Conservation (phyloP, 2,329 filamentous ascomycete species). For the Calonectria hongkongensis region DNA sequence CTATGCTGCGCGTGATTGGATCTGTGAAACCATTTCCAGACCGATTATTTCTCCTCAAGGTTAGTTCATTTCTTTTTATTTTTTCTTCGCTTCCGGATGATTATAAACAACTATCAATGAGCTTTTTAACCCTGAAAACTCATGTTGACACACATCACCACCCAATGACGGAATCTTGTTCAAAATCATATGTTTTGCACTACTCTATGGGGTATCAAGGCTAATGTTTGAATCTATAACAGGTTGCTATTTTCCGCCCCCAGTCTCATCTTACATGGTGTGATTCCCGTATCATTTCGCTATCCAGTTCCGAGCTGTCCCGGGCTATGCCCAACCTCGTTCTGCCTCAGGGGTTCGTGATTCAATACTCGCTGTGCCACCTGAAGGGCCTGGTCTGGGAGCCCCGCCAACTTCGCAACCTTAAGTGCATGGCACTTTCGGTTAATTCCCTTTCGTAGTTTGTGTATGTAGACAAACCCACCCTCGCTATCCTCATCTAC, state of each 20-base stretch:
- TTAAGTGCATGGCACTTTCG: constrained; percentile 93
- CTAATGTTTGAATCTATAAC: constrained; percentile 59
- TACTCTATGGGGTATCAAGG: constrained; percentile 59
- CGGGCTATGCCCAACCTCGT: constrained; percentile 23
- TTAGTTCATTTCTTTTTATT: constrained; percentile 62
- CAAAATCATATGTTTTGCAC: constrained; percentile 46
- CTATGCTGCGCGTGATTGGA: constrained; percentile 49
- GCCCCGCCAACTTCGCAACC: constrained; percentile 90
- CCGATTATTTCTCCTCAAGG: constrained; percentile 57
- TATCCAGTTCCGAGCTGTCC: constrained; percentile 38
- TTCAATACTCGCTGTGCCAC: constrained; percentile 78
- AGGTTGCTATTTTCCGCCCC: constrained; percentile 43
- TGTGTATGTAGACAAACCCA: constrained; percentile 91
- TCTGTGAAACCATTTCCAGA: constrained; percentile 44
- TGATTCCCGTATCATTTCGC: constrained; percentile 42
- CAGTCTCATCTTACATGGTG: constrained; percentile 38
- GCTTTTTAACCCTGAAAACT: constrained; percentile 80
- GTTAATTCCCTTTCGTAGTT: constrained; percentile 87
- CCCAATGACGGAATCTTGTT: constrained; percentile 70
- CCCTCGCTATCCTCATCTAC: constrained; percentile 82
- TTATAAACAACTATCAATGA: constrained; percentile 75
- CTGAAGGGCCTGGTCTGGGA: constrained; percentile 83
- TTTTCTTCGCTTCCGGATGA: constrained; percentile 66
- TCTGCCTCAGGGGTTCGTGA: constrained; percentile 31
- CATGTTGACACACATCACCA: constrained; percentile 76